A percentile compares a stretch with the other conserved stretches of the same genome.
Conservation (phyloP, 306 rosid species). For the Arachis hypogaea region DNA sequence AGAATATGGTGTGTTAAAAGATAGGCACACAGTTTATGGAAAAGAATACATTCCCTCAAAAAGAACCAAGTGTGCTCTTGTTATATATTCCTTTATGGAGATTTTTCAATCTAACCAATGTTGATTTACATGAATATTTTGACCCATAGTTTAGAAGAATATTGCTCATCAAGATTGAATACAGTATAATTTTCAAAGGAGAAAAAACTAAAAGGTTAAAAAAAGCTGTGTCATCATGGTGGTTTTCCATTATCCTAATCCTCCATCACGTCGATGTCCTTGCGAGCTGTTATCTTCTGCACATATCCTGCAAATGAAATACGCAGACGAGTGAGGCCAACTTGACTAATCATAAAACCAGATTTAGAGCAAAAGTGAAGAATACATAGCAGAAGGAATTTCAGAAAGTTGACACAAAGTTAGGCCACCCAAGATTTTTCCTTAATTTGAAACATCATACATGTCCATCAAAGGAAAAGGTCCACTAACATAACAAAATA, state of each 20-base stretch:
- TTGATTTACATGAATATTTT: constrained; percentile 37
- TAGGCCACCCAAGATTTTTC: constrained; percentile 8
- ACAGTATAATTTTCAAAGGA: constrained; percentile 34
- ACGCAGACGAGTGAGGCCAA: constrained; percentile 29
- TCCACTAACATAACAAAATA: constrained; percentile 17
- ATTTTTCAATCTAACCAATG: constrained; percentile 23
- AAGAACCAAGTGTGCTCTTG: constrained; percentile 37
- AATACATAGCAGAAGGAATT: neutral
- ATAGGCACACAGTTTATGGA: constrained; percentile 35
- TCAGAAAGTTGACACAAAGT: constrained; percentile 26
- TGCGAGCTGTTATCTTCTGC: constrained; percentile 94
- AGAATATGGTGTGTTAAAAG: constrained; percentile 31
- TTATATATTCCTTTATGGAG: constrained; percentile 30
- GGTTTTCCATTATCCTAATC: constrained; percentile 82
- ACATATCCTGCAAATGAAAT: constrained; percentile 77
- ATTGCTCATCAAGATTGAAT: constrained; percentile 48
- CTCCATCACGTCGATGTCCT: constrained; percentile 84
- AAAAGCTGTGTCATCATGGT: constrained; percentile 43
- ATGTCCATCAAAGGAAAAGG: neutral
- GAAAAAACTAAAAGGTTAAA: constrained; percentile 9
- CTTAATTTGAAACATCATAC: constrained; percentile 19
- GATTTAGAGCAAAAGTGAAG: neutral
- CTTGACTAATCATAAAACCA: constrained; percentile 29
- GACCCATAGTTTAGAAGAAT: constrained; percentile 32
- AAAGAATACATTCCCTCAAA: constrained; percentile 54